These are phyloP conservation scores for Ambrosia artemisiifolia DNA, from an alignment of 129 eudicot species.

Conservation along the genomic window DNA sequence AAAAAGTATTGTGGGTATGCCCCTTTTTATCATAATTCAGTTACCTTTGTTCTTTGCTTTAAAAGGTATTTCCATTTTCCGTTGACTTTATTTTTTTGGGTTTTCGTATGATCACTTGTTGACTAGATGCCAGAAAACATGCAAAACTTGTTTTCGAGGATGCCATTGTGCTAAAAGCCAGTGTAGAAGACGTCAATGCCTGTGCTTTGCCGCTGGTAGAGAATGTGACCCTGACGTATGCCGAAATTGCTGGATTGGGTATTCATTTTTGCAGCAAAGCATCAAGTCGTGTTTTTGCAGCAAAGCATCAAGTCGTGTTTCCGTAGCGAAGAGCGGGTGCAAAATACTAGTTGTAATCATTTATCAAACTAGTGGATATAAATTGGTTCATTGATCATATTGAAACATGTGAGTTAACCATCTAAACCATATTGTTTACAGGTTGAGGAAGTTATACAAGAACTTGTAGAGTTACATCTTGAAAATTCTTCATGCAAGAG, in stretches of 20 bases:
- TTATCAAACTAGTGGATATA: no score
- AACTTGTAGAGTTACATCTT: no score
- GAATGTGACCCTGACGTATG: conserved; percentile 99
- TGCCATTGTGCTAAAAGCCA: conserved; percentile 94
- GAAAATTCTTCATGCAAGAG: no score
- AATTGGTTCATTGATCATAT: no score
- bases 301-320: no score
- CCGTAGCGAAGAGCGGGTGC: no score
- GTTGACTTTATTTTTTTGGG: background rate
- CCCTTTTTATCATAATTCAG: background rate
- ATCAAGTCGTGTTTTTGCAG: no score
- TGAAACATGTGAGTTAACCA: no score
- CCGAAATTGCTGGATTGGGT: conserved; percentile 98
- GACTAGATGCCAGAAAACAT: conserved; percentile 81
- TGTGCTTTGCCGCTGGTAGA: conserved; percentile 91
- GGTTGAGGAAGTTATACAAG: no score
- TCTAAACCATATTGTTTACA: no score
- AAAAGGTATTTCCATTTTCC: background rate
- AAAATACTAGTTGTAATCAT: no score
- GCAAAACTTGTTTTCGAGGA: conserved; percentile 92
- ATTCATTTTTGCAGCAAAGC: background rate
- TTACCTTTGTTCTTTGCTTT: background rate
- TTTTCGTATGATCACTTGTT: background rate
- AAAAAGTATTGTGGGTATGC: conserved; percentile 96
- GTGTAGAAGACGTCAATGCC: conserved; percentile 95